A percentile compares a stretch with the other conserved stretches of the same genome.
Conservation (phyloP, 176 grass and related monocot species). For the Phragmites australis region DNA sequence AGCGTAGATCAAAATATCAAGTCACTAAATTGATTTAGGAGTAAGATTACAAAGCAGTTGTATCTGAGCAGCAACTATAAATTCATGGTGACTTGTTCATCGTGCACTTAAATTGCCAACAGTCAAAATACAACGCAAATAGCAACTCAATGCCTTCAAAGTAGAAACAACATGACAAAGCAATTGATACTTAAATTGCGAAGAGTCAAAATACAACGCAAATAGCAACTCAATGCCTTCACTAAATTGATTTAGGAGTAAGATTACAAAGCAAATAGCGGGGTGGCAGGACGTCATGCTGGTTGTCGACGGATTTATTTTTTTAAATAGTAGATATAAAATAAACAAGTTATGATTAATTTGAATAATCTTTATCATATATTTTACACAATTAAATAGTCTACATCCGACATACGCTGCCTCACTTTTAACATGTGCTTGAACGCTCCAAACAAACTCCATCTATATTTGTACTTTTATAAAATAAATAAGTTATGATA, state of each 20-base stretch:
- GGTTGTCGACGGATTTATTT: too few species aligned
- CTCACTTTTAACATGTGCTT: too few species aligned
- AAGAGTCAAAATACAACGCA: not conserved
- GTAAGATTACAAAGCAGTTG: not conserved
- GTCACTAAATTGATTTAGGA: not conserved
- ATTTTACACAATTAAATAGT: too few species aligned
- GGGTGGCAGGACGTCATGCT: too few species aligned
- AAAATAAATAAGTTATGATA: too few species aligned
- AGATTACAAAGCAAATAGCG: not conserved
- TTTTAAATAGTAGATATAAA: too few species aligned
- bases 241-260: not conserved
- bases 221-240: not conserved
- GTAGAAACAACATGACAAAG: conserved; percentile 22
- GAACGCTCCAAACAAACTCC: too few species aligned
- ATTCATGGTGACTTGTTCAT: not conserved
- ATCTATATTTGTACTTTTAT: too few species aligned
- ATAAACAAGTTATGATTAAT: too few species aligned
- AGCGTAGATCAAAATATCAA: not conserved
- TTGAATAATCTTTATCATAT: too few species aligned
- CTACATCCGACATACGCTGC: too few species aligned
- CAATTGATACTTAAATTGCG: not conserved
- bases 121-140: not conserved
- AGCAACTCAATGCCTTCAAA: not conserved
- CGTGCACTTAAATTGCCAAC: not conserved
- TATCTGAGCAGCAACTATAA: conserved; percentile 8